phyloP scores from a whole-genome alignment of 768 basidiomycete genomes.

The Mrakia hoshinonis region DNA sequence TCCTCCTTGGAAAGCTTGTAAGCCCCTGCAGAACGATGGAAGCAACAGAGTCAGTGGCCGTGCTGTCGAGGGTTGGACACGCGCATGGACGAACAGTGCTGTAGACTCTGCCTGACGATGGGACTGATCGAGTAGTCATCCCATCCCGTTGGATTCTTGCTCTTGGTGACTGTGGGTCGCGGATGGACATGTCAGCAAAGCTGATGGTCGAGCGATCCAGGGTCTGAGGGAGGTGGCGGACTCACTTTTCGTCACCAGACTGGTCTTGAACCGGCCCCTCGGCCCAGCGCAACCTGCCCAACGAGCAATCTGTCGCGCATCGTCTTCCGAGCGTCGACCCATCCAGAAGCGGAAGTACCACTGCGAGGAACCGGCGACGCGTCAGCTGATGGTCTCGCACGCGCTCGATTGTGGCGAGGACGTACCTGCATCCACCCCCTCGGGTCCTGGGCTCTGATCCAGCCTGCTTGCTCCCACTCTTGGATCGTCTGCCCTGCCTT shows the following conservation, averaged over 20 bases:
- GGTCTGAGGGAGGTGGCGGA: neutral
- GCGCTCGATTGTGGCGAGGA: neutral
- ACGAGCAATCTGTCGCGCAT: conserved; percentile 15
- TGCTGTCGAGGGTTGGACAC: neutral
- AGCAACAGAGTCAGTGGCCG: neutral
- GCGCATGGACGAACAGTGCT: conserved; percentile 12
- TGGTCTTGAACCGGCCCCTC: conserved; percentile 25
- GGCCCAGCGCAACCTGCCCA: conserved; percentile 24
- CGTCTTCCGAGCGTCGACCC: conserved; percentile 26
- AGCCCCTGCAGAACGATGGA: neutral
- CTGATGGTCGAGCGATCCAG: neutral
- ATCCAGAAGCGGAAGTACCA: conserved; percentile 32
- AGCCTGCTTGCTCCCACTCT: conserved; percentile 32
- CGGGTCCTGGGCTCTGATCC: conserved; percentile 31
- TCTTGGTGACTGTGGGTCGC: neutral
- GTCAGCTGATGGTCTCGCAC: neutral
- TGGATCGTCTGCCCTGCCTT: conserved; percentile 32
- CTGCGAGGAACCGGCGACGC: no score
- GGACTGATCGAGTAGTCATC: conserved; percentile 10
- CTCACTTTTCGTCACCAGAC: conserved; percentile 21
- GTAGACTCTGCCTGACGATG: conserved; percentile 22
- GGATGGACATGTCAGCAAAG: neutral
- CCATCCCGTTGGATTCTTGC: neutral
- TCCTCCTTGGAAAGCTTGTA: neutral
- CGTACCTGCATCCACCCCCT: conserved; percentile 31